Evolutionary conservation across 495 filamentous ascomycete genomes (phyloP).

Genomic region (Lepidopterella palustris): DNA sequence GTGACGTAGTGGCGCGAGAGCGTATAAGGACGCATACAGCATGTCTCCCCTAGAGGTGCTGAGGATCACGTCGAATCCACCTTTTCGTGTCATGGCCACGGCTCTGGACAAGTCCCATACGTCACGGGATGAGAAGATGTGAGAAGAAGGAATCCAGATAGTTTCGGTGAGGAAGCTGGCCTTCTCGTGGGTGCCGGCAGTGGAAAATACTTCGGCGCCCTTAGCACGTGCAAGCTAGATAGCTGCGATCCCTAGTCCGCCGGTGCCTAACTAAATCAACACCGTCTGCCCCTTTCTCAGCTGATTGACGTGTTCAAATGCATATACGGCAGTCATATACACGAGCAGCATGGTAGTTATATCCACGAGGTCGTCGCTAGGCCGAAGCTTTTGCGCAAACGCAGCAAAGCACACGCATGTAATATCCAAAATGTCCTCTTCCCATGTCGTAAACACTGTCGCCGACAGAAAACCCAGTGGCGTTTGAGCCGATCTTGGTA

Average conservation of each 20-base stretch:
- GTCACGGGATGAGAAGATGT: conserved; percentile 14
- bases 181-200: conserved; percentile 8
- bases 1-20: conserved; percentile 5
- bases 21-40: not conserved
- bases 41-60: conserved; percentile 4
- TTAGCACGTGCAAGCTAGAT: conserved; percentile 6
- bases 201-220: conserved; percentile 18
- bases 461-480: conserved; percentile 35
- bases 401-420: conserved; percentile 1
- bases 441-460: conserved; percentile 32
- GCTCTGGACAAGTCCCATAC: not conserved
- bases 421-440: conserved; percentile 11
- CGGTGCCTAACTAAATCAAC: conserved; percentile 23
- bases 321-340: conserved; percentile 55
- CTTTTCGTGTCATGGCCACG: not conserved
- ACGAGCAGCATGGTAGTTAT: conserved; percentile 52
- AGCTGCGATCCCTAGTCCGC: conserved; percentile 19
- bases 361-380: conserved; percentile 45
- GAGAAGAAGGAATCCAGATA: not conserved
- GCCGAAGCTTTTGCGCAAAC: conserved; percentile 34
- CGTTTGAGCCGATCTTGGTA: not conserved
- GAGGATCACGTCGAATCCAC: conserved; percentile 21
- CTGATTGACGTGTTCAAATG: conserved; percentile 38
- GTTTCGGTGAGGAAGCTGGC: not conserved
- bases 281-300: conserved; percentile 31